Conservation (phyloP, 306 rosid species). For the Arachis hypogaea region DNA sequence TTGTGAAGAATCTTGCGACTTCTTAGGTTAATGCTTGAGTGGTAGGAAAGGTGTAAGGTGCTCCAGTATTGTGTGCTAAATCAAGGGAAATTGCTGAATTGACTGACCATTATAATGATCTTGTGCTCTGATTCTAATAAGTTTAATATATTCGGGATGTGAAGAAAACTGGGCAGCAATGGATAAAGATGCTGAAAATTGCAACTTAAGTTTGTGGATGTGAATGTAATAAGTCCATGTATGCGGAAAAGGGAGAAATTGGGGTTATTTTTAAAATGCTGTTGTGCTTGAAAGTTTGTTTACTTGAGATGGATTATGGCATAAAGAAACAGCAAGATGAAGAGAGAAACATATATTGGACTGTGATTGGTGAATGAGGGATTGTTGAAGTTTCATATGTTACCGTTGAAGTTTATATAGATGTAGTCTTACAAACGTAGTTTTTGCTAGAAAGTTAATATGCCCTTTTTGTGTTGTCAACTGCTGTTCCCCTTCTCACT, state of each 20-base stretch:
- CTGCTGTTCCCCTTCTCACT: neutral
- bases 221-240: conserved; percentile 1
- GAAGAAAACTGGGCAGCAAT: neutral
- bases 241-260: neutral
- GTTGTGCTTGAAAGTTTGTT: conserved; percentile 1
- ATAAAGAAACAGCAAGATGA: neutral
- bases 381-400: conserved; percentile 12
- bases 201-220: conserved; percentile 31
- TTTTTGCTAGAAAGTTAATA: conserved; percentile 16
- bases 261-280: conserved; percentile 8
- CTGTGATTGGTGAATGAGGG: conserved; percentile 32
- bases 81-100: conserved; percentile 1
- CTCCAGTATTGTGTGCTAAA: conserved; percentile 7
- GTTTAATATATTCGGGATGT: neutral
- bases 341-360: conserved; percentile 17
- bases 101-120: conserved; percentile 14
- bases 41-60: neutral
- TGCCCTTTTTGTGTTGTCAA: conserved; percentile 21
- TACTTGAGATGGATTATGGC: neutral
- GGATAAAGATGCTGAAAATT: neutral
- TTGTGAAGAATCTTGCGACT: conserved; percentile 9
- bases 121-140: conserved; percentile 7
- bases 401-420: neutral
- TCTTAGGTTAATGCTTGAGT: conserved; percentile 37
- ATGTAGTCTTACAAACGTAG: neutral